Evolutionary conservation across 768 basidiomycete species (phyloP), one percentile per base, ranked within the genome.

Genomic region (Lentinula edodes): DNA sequence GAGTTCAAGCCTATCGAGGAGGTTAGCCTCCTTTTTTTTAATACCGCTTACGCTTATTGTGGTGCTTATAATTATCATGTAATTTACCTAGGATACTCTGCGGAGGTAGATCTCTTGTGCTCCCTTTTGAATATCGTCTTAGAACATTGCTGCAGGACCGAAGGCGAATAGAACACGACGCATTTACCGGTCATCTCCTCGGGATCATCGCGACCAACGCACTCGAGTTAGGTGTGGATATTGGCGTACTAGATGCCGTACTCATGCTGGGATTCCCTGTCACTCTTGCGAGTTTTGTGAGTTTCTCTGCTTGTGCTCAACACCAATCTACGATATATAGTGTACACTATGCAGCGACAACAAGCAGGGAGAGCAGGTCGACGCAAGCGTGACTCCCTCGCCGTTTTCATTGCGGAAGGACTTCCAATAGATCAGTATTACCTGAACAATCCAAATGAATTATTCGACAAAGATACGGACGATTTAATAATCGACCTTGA

Each of bases 161-260:
- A 32, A 84, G 93, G 28, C 80, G 76, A 63, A 95, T 95, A 54
- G 93, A 96, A 71, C 78, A 83, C 50, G 90, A 95, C 67, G 93
- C 94, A 5, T 96, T 96, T 68, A 85, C 87, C 1, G 92, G 93
- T 2, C 80, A 84, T 63, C 77, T 95, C 9, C 82, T 96, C 0
- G 93, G 94, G 12, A 89, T 95, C 50, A 81, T 96, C 38, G 90
- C 93, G 0, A 96, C 93, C 0, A 95, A 93, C 66, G 93, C 93
- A 0, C 80, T 95, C 12, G 94, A 96, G 71, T 83, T 95, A 6
- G 93, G 93, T 13, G 88, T 94, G n/a, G 92, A 95, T 66, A 94
- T 95, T 39, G 93, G 91, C 15, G 83, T 81, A n/a, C 72, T 95
- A 56, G 94, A 95, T 68, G 91, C 89, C 6, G 93, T 95, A 45